Evolutionary conservation across 208 protist species (phyloP).

Genomic region (Naegleria gruberi): DNA sequence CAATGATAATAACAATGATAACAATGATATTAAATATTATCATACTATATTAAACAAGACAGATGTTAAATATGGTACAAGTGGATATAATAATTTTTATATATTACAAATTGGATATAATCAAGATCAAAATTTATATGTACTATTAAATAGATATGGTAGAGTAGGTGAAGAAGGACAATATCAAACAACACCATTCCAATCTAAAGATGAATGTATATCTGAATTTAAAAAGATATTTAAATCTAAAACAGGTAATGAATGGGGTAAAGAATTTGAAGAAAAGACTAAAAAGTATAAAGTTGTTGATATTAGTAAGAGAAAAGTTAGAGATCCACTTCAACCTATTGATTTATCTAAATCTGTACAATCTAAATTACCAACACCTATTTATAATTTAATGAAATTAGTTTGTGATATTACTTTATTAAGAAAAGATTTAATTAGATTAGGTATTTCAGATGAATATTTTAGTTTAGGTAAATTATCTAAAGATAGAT

Average conservation of each 20-base stretch:
- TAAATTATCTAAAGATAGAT: not conserved
- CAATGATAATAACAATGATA: not conserved
- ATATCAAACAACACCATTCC: conserved; percentile 26
- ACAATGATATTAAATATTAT: not conserved
- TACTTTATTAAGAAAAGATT: not conserved
- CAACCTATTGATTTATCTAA: not conserved
- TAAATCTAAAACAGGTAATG: conserved; percentile 30
- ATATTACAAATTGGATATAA: conserved; percentile 29
- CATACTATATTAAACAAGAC: conserved; percentile 28
- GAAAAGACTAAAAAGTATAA: conserved; percentile 21
- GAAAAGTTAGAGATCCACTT: not conserved
- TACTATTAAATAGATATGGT: conserved; percentile 29
- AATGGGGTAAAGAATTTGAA: conserved; percentile 31
- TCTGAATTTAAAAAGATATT: conserved; percentile 33
- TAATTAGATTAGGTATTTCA: not conserved
- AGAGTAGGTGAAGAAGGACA: conserved; percentile 24
- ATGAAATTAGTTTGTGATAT: not conserved
- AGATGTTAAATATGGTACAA: conserved; percentile 24
- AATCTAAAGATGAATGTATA: not conserved
- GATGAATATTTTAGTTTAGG: not conserved
- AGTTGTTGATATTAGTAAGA: not conserved
- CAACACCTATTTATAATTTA: not conserved
- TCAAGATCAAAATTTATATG: conserved; percentile 23
- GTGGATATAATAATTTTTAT: conserved; percentile 31
- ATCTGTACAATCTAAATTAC: not conserved